phyloP scores from a whole-genome alignment of 768 basidiomycete genomes.

The Hydnomerulius pinastri region DNA sequence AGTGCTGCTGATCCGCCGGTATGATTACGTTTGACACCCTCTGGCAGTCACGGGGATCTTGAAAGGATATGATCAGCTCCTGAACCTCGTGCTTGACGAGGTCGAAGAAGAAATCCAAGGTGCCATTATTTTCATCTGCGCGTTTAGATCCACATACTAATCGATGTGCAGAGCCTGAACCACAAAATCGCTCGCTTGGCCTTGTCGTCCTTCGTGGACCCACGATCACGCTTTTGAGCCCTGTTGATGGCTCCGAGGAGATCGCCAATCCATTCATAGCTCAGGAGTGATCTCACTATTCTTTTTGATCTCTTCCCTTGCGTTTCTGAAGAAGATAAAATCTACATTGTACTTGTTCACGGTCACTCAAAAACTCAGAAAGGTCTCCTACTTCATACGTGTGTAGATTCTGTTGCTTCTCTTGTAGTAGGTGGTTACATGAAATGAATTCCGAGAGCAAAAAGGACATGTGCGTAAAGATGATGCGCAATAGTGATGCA shows the following conservation, averaged over 20 bases:
- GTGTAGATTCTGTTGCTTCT: slow-evolving; percentile 11
- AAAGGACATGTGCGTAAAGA: slow-evolving; percentile 11
- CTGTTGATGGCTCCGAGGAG: slow-evolving; percentile 93
- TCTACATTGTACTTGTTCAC: not conserved
- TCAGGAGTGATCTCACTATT: slow-evolving; percentile 49
- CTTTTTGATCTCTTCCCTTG: not conserved
- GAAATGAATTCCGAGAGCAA: slow-evolving; percentile 15
- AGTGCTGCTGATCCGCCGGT: slow-evolving; percentile 1
- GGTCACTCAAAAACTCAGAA: not conserved
- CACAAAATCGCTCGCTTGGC: slow-evolving; percentile 68
- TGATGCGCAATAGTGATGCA: slow-evolving; percentile 11
- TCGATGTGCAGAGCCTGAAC: slow-evolving; percentile 56
- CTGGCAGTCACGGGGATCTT: slow-evolving; percentile 80
- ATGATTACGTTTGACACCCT: slow-evolving; percentile 1
- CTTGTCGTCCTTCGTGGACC: slow-evolving; percentile 91
- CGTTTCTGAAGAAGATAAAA: not conserved
- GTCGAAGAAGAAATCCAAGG: slow-evolving; percentile 83
- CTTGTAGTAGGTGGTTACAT: slow-evolving; percentile 20
- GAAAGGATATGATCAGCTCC: slow-evolving; percentile 94
- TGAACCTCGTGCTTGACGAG: slow-evolving; percentile 97
- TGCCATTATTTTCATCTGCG: slow-evolving; percentile 32
- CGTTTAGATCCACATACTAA: slow-evolving; percentile 1
- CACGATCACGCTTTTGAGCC: slow-evolving; percentile 90
- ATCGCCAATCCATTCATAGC: slow-evolving; percentile 86
- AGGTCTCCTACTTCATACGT: not conserved